Conservation (phyloP, 2,329 filamentous ascomycete species). For the Xylaria sp. region DNA sequence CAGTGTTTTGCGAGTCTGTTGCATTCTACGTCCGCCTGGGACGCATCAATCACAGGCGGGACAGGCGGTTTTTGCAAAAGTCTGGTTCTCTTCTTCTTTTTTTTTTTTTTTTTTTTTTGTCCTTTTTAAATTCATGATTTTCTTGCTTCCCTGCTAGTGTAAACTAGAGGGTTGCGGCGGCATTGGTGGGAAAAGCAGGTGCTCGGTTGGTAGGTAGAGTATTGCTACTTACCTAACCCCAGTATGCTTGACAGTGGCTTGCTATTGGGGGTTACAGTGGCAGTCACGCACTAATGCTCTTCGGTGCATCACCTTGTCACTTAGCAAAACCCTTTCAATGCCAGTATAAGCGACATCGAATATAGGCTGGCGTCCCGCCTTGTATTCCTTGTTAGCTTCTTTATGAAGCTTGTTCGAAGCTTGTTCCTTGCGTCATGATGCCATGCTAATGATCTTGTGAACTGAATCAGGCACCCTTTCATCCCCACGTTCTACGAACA, state of each 20-base stretch:
- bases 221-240: background rate
- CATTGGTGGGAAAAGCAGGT: background rate
- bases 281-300: constrained; percentile 40
- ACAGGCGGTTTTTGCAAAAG: background rate
- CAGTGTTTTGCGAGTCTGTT: background rate
- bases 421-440: constrained; percentile 43
- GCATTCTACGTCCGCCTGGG: background rate
- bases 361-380: constrained; percentile 23
- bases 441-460: constrained; percentile 41
- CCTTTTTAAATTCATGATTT: background rate
- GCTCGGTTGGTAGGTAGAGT: background rate
- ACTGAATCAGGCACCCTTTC: constrained; percentile 44
- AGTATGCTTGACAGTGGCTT: constrained; percentile 25
- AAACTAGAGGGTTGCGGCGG: constrained; percentile 1
- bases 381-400: constrained; percentile 22
- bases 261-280: constrained; percentile 26
- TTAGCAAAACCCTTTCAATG: background rate
- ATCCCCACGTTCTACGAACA: constrained; percentile 33
- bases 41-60: background rate
- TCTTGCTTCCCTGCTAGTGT: background rate
- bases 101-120: background rate
- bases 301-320: constrained; percentile 34
- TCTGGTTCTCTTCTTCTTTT: background rate
- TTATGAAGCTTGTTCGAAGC: constrained; percentile 22
- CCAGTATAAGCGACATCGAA: constrained; percentile 18